Percentiles rank a stretch among this genome's conserved stretches.
phyloP scores from a whole-genome alignment of 2,329 filamentous ascomycete genomes.

The Talaromyces sp. region DNA sequence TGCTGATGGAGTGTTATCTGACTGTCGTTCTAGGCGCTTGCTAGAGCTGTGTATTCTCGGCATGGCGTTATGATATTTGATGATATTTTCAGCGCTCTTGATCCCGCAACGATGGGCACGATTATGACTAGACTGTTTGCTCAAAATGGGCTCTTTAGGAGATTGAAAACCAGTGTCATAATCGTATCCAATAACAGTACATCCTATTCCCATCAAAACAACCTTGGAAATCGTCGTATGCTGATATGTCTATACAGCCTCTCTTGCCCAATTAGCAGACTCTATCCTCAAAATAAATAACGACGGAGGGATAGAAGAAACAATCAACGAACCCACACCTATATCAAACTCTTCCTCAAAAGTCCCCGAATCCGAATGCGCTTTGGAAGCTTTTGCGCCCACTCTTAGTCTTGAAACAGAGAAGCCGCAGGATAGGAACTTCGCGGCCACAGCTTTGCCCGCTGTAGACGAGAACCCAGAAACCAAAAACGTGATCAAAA shows the following conservation, averaged over 20 bases:
- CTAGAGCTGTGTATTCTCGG: slow-evolving; percentile 50
- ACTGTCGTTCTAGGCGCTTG: slow-evolving; percentile 21
- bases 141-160: neutral
- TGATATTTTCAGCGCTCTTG: slow-evolving; percentile 15
- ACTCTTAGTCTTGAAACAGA: neutral
- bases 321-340: neutral
- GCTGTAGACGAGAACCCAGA: neutral
- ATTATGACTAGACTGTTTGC: slow-evolving; percentile 3
- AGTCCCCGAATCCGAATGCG: neutral
- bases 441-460: neutral
- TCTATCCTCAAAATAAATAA: neutral
- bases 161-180: neutral
- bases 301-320: neutral
- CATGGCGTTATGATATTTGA: slow-evolving; percentile 14
- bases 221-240: neutral
- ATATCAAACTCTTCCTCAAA: neutral
- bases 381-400: neutral
- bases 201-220: neutral
- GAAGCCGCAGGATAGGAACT: neutral
- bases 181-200: slow-evolving; percentile 1
- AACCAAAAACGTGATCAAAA: neutral
- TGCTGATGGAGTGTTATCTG: neutral
- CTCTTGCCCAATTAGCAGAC: neutral
- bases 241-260: neutral
- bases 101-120: slow-evolving; percentile 2